Base-by-base conservation (phyloP, 1,139 yeast species). In the Nematodospora anomalae region DNA sequence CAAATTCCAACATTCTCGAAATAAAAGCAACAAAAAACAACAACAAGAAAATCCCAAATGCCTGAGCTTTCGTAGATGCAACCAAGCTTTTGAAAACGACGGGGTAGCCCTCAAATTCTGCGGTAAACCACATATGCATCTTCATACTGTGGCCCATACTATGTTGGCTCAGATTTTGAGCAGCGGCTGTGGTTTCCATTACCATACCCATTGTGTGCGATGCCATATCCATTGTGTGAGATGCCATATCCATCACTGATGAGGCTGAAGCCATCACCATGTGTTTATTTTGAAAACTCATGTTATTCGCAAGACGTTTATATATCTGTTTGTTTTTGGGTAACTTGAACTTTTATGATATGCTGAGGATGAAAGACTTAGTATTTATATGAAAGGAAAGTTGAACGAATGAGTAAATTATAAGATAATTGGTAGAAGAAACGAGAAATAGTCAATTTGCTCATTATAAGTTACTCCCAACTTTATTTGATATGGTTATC, bases 21-120 rank as follows among this genome's bases (percentile, higher is more conserved):
- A 71, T 58, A 48, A 83, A 75, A 0, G 82, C 81, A 10, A 76
- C 62, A 24, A 73, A 70, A 50, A 83, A 75, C 22, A 84, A 55
- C 22, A 80, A 61, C 28, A 80, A 59, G 51, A 83, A 84, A 14
- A 84, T 82, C 23, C 90, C 94, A 55, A 83, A 83, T 0, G 86
- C 89, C 40, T 74, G 71, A 10, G 71, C 88, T 16, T 74, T 74
- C 32, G 62, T 65, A 3, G 61, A 46, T 3, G 92, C 90, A 12
- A 53, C 48, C 35, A 84, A 59, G 1, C 60, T 58, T 41, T 67
- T 58, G 63, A 83, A 83, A 7, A 83, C 50, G 1, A 84, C 86
- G 0, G 90, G 87, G 49, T 78, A 77, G 35, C 67, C 59, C 7
- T 57, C 48, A 55, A 64, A 83, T 2, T 60, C 50, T 0, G 75